Evolutionary conservation across 495 filamentous ascomycete species (phyloP), one percentile per base, ranked within the genome.

Genomic region (Xylaria bambusicola): DNA sequence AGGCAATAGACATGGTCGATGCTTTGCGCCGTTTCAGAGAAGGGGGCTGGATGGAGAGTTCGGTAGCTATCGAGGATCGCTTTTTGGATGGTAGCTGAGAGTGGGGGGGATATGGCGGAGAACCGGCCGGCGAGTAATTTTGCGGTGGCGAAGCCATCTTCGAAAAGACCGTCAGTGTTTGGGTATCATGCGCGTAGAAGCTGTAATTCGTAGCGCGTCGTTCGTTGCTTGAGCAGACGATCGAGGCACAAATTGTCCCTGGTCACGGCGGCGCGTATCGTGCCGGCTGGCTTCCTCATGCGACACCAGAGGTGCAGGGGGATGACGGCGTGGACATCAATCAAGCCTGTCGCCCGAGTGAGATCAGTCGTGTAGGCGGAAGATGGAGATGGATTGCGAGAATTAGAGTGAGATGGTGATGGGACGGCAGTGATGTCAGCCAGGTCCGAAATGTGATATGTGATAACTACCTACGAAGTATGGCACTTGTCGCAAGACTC

Each of bases 21-120:
- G 82, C 75, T 66, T 89, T 89, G 54, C 88, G 85, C 40, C 88
- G 85, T 64, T 88, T 89, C 18, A 80, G 70, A 10, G 76, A 69
- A 29, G 75, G 73, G 0, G 66, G 65, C 31, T 70, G 69, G 66
- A 69, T 66, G 60, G 70, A 61, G 66, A 77, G 50, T 51, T 71
- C 68, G n/a, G 63, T 74, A 24, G 68, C 69, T 18, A 84, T 77
- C 44, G 84, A 76, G 53, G 78, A 70, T 56, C 86, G 82, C 67
- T 89, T 89, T 57, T 83, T 84, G 31, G 78, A 77, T 5, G 83
- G 78, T 17, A 86, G 73, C 48, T 76, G 72, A 2, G 72, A 54
- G 60, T 75, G 75, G 18, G 78, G 73, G 5, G 77, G 73, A 61
- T 79, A 77, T 6, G 82, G 79, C 23, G 85, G 84, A 53, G 84